phyloP scores from a whole-genome alignment of 805 yeast genomes.

The Cyberlindnera nakhonratchasimensis region DNA sequence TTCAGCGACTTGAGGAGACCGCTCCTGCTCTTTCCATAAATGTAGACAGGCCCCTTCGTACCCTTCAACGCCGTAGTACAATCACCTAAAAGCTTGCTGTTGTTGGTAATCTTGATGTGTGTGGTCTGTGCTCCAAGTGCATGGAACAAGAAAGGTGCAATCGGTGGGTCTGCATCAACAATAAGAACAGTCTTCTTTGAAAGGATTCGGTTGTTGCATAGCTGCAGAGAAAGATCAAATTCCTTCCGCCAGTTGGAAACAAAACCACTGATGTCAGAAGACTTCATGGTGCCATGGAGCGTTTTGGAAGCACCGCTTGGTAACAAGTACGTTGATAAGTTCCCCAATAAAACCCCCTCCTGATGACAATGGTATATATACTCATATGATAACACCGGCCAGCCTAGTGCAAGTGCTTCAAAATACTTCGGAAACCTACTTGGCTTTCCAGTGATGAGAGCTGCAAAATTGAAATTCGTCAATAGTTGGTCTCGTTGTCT shows the following conservation, averaged over 20 bases:
- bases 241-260: conserved; percentile 35
- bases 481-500: conserved; percentile 12
- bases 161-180: conserved; percentile 26
- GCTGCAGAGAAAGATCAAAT: conserved; percentile 37
- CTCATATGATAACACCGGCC: conserved; percentile 72
- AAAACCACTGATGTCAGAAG: conserved; percentile 47
- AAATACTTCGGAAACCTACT: conserved; percentile 72
- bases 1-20: conserved; percentile 6
- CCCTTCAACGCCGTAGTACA: conserved; percentile 2
- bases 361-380: conserved; percentile 52
- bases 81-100: conserved; percentile 9
- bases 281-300: conserved; percentile 38
- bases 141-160: conserved; percentile 40
- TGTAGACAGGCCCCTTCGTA: conserved; percentile 4
- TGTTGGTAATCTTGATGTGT: conserved; percentile 7
- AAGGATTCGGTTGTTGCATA: conserved; percentile 34
- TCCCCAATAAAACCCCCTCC: conserved; percentile 26
- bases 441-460: conserved; percentile 50
- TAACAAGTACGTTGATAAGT: conserved; percentile 44
- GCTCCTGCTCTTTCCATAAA: conserved; percentile 9
- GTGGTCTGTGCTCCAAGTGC: conserved; percentile 40
- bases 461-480: conserved; percentile 48
- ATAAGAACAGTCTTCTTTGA: conserved; percentile 21
- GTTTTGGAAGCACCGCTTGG: conserved; percentile 68
- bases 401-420: conserved; percentile 73